Evolutionary conservation across 139 green algal genomes (phyloP).

Genomic region (Closterium sp.): DNA sequence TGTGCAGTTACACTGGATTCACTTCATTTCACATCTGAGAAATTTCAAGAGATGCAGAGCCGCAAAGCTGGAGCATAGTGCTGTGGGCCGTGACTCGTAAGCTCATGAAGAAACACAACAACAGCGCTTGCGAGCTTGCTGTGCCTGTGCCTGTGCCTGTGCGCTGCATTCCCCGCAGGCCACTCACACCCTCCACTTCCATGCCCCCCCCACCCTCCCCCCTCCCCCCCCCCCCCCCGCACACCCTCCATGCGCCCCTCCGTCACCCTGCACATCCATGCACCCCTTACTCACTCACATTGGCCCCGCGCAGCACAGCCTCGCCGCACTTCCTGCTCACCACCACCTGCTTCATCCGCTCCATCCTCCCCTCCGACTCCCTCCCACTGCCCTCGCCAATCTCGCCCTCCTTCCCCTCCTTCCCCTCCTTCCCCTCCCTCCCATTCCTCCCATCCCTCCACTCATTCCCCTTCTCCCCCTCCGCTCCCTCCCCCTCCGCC

Average conservation of each 20-base stretch:
- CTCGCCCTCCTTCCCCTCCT: background rate
- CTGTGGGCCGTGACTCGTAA: too few relatives aligned
- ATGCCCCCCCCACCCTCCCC: background rate
- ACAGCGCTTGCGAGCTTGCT: too few relatives aligned
- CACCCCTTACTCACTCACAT: constrained; percentile 46
- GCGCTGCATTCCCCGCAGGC: too few relatives aligned
- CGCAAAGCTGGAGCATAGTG: too few relatives aligned
- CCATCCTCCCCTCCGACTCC: background rate
- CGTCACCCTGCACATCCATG: too few relatives aligned
- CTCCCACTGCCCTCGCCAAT: background rate
- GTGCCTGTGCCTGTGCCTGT: too few relatives aligned
- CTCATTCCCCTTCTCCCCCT: background rate
- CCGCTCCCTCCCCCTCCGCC: background rate
- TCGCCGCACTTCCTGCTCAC: constrained; percentile 79
- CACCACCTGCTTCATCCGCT: constrained; percentile 59
- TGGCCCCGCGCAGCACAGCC: constrained; percentile 75
- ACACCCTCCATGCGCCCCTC: background rate
- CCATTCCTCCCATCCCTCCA: background rate
- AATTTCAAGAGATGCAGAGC: too few relatives aligned
- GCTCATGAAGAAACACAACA: too few relatives aligned
- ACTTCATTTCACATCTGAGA: too few relatives aligned
- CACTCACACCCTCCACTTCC: background rate
- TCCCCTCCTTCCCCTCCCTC: background rate
- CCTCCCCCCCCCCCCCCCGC: too few relatives aligned
- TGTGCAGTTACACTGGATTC: too few relatives aligned